phyloP scores from a whole-genome alignment of 495 filamentous ascomycete species.

The Gamarada debralockiae region DNA sequence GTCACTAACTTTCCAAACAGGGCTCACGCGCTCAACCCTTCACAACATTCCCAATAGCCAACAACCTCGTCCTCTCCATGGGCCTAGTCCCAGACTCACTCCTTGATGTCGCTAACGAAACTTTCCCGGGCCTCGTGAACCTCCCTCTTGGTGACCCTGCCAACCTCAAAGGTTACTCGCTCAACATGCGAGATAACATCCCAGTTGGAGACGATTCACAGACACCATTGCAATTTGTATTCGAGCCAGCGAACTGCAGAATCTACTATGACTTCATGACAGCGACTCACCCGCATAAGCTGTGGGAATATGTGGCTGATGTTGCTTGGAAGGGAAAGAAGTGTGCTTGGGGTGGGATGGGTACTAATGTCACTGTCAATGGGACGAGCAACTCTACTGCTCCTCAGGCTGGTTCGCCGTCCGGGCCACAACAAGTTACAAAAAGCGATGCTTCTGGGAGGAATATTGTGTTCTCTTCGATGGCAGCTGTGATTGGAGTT shows the following conservation, averaged over 20 bases:
- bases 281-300: conserved; percentile 31
- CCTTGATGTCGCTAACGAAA: conserved; percentile 8
- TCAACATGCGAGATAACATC: conserved; percentile 39
- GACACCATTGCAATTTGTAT: conserved; percentile 47
- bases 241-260: conserved; percentile 48
- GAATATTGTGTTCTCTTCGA: no score
- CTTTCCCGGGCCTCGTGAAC: conserved; percentile 19
- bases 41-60: no score
- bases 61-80: no score
- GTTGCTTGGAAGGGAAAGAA: conserved; percentile 9
- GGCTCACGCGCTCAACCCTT: no score
- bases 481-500: no score
- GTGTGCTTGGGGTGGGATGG: conserved; percentile 9
- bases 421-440: no score
- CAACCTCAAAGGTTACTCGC: conserved; percentile 26
- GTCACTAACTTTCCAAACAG: background rate
- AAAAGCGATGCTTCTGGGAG: no score
- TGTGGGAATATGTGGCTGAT: conserved; percentile 38
- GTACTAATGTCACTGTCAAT: no score
- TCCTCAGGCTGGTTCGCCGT: no score
- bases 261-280: conserved; percentile 48
- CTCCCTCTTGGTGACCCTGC: conserved; percentile 8
- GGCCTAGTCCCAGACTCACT: conserved; percentile 16
- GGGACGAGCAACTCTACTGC: no score
- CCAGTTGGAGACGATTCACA: conserved; percentile 19